Evolutionary conservation across 140 eudicot species (phyloP), one percentile per base, ranked within the genome.

Genomic region (Anethum foeniculum): DNA sequence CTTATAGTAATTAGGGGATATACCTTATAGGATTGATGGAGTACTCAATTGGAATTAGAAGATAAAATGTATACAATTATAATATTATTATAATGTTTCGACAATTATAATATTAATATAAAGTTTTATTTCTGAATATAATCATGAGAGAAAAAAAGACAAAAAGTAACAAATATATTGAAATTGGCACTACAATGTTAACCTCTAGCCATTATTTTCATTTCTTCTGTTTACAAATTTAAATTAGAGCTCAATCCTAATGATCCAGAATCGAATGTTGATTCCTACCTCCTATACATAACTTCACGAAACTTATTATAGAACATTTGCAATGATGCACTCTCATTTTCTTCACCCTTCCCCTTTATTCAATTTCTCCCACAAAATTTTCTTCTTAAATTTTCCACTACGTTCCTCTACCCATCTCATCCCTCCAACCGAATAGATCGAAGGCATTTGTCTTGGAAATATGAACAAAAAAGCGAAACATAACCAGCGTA

Each of bases 401-500:
- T 15, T 14, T 68, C n/a, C 44, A 34, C 75, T 11, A 68, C 75
- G 7, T 68, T 30, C 25, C 41, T 9, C 41, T 9, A 69, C 11
- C 19, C 23, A 41, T 21, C 43, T 60, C 68, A 60, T 60, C 68
- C 68, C 34, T 10, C 16, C 69, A 18, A 69, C 23, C 10, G 13
- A 4, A 30, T 34, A 69, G 13, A 32, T 23, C 21, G 11, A 2
- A 32, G 25, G 25, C 27, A 62, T 25, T 62, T 62, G 16, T 62
- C 46, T 30, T 28, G 19, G 58, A 41, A 16, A 75, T 52, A 65
- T 11, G 32, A 56, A 14, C 27, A 19, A 56, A 47, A 34, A 72
- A 15, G 27, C 16, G 49, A 78, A 76, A 14, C 21, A 71, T 9
- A 82, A 41, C 34, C 65, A 36, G 38, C 80, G 79, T 85, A 94